Percentiles rank a stretch among this genome's conserved stretches.
phyloP scores from a whole-genome alignment of 2,329 filamentous ascomycete species.

The Penicillium freii region DNA sequence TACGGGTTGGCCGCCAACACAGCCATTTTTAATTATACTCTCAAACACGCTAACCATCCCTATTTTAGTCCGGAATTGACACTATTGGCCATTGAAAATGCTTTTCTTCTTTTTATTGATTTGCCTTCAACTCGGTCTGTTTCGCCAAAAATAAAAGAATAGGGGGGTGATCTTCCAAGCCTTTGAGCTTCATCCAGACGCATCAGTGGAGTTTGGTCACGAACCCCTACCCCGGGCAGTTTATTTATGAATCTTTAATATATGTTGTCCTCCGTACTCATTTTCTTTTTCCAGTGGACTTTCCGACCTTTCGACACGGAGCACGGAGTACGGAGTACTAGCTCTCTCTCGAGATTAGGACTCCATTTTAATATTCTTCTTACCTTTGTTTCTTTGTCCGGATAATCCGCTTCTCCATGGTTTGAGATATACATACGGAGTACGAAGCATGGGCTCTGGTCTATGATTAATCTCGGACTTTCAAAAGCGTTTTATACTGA shows the following conservation, averaged over 20 bases:
- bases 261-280: not conserved
- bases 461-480: not conserved
- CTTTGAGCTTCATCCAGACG: slow-evolving; percentile 6
- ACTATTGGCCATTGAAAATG: slow-evolving; percentile 14
- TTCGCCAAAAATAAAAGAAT: not conserved
- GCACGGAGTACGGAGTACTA: not conserved
- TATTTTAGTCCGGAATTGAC: slow-evolving; percentile 12
- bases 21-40: slow-evolving; percentile 11
- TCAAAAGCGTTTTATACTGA: not conserved
- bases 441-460: not conserved
- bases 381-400: slow-evolving; percentile 2
- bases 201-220: slow-evolving; percentile 16
- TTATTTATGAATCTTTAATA: not conserved
- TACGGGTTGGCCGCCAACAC: slow-evolving; percentile 11
- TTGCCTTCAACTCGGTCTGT: not conserved
- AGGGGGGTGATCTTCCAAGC: slow-evolving; percentile 5
- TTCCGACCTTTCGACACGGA: not conserved
- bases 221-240: slow-evolving; percentile 22
- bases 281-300: slow-evolving; percentile 4
- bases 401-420: not conserved
- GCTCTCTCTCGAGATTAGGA: slow-evolving; percentile 2
- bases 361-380: slow-evolving; percentile 1
- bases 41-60: slow-evolving; percentile 22
- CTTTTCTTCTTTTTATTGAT: slow-evolving; percentile 4
- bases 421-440: not conserved